A percentile compares a stretch with the other conserved stretches of the same genome.
phyloP scores from a whole-genome alignment of 2,329 filamentous ascomycete genomes.

The Neofusicoccum cordaticola region DNA sequence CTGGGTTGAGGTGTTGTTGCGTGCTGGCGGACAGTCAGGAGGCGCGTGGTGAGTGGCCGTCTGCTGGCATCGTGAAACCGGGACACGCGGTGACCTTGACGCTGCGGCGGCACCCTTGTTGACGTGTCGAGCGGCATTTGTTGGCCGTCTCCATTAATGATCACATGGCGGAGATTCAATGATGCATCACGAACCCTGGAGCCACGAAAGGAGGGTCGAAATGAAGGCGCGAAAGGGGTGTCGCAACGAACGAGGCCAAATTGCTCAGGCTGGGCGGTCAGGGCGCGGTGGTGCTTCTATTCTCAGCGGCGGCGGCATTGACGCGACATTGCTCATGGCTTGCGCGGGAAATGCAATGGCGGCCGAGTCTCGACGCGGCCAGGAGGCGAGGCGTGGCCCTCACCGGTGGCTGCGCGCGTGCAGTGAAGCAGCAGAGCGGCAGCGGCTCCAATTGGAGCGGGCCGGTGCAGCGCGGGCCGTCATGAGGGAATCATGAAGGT shows the following conservation, averaged over 20 bases:
- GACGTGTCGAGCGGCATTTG: slow-evolving; percentile 15
- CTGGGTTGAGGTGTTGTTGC: neutral
- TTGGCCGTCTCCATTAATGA: slow-evolving; percentile 6
- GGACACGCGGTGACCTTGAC: neutral
- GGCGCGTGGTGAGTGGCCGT: neutral
- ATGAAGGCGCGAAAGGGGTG: no score
- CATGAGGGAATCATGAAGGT: slow-evolving; percentile 12
- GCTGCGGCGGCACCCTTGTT: neutral
- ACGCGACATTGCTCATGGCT: slow-evolving; percentile 2
- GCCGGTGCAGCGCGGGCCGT: neutral
- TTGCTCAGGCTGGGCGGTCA: slow-evolving; percentile 6
- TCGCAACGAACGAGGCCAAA: neutral
- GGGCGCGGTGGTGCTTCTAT: slow-evolving; percentile 7
- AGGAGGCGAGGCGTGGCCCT: neutral
- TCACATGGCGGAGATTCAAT: neutral
- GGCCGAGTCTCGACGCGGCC: neutral
- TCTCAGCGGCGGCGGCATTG: slow-evolving; percentile 7
- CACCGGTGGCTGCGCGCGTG: neutral
- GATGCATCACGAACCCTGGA: neutral
- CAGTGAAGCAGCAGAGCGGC: neutral
- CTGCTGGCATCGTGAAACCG: slow-evolving; percentile 6
- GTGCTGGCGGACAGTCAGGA: neutral
- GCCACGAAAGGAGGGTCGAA: neutral
- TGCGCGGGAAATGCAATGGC: neutral
- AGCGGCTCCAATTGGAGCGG: slow-evolving; percentile 10